Evolutionary conservation across 1,284 basidiomycete genomes (phyloP).

Genomic region (Irpex lacteus): DNA sequence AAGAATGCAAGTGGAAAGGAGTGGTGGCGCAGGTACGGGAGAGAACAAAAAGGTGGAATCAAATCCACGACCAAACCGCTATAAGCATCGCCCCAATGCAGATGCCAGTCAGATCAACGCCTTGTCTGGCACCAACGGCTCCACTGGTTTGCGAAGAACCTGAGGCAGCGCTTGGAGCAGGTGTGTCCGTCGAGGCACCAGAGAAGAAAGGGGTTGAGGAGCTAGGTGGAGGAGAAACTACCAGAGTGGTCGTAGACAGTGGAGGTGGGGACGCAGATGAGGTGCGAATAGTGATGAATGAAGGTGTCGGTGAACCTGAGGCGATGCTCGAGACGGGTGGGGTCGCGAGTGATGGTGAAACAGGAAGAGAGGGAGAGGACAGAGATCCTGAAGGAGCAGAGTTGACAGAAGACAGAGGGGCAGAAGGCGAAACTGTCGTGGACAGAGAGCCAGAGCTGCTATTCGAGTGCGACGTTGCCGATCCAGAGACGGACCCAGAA

Average conservation of each 20-base stretch:
- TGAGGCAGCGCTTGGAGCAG: background rate
- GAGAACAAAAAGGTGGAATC: background rate
- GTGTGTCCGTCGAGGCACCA: background rate
- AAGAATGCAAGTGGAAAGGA: too few relatives aligned
- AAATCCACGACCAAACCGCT: background rate
- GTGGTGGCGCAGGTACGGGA: background rate
- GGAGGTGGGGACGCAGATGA: background rate
- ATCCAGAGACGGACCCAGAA: constrained; percentile 1
- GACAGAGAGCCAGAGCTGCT: too few relatives aligned
- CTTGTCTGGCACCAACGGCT: background rate
- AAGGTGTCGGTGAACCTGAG: background rate
- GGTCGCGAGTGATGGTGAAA: background rate
- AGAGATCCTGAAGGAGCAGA: background rate
- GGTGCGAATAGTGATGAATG: background rate
- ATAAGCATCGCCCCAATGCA: background rate
- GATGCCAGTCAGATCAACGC: background rate
- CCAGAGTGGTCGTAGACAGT: background rate
- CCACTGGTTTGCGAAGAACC: background rate
- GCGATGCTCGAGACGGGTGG: background rate
- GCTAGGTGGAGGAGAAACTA: background rate
- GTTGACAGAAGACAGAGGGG: background rate
- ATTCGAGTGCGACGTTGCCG: constrained; percentile 3
- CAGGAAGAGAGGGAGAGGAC: background rate
- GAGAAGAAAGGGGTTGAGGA: background rate
- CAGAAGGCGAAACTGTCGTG: background rate